phyloP scores from a whole-genome alignment of 495 filamentous ascomycete genomes.

The Tuber brumale region DNA sequence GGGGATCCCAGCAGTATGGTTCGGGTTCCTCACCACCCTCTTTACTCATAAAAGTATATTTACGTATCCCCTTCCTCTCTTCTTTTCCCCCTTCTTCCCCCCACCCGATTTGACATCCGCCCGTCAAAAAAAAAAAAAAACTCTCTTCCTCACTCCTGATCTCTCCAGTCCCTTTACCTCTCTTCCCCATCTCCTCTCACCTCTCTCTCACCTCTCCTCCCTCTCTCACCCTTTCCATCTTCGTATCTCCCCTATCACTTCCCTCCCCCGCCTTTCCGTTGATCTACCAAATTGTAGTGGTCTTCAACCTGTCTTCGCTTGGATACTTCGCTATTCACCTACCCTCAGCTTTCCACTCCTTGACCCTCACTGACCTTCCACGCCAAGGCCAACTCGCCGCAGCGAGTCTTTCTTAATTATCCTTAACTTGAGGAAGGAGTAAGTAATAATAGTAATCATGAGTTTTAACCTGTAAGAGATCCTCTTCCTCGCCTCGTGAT shows the following conservation, averaged over 20 bases:
- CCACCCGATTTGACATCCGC: constrained; percentile 28
- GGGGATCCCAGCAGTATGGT: constrained; percentile 36
- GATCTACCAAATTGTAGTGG: constrained; percentile 4
- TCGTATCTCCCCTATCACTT: constrained; percentile 19
- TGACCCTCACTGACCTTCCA: constrained; percentile 27
- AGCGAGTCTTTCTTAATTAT: constrained; percentile 4
- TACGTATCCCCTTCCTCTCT: constrained; percentile 33
- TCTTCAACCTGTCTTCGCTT: neutral
- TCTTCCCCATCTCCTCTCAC: constrained; percentile 9
- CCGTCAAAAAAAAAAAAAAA: constrained; percentile 10
- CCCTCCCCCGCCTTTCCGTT: constrained; percentile 13
- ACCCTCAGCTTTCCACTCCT: constrained; percentile 27
- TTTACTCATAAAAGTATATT: constrained; percentile 33
- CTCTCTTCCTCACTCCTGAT: constrained; percentile 14
- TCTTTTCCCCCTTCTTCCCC: constrained; percentile 18
- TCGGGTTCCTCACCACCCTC: constrained; percentile 30
- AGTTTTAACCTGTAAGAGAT: constrained; percentile 27
- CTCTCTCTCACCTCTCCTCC: constrained; percentile 12
- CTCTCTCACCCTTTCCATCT: constrained; percentile 18
- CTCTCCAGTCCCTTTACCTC: constrained; percentile 15
- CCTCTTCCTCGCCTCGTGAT: constrained; percentile 11
- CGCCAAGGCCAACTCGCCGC: neutral
- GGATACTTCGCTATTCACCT: neutral
- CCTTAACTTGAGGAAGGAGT: constrained; percentile 32
- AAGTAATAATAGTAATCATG: constrained; percentile 14